A percentile compares a stretch with the other conserved stretches of the same genome.
phyloP scores from a whole-genome alignment of 768 basidiomycete species.

The Russula olivacea region DNA sequence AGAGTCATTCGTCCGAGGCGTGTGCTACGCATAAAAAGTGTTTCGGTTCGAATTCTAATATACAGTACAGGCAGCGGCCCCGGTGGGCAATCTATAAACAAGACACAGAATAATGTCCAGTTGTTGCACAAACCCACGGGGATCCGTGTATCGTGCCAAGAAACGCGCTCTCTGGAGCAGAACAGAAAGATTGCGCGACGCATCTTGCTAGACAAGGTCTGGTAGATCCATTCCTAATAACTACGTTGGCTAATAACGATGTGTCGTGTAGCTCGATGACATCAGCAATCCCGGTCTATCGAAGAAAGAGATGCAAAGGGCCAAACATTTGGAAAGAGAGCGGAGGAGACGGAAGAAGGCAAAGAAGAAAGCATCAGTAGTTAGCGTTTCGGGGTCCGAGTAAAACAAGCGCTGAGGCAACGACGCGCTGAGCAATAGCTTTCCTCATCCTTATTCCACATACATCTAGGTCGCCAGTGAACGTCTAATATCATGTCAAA shows the following conservation, averaged over 20 bases:
- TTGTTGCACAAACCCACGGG: slow-evolving; percentile 86
- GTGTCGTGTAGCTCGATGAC: slow-evolving; percentile 53
- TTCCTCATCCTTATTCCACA: not conserved
- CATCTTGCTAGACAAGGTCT: slow-evolving; percentile 65
- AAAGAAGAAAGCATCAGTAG: slow-evolving; percentile 27
- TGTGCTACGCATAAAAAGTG: slow-evolving; percentile 24
- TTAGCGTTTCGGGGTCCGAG: not conserved
- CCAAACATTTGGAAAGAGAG: slow-evolving; percentile 37
- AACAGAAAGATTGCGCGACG: slow-evolving; percentile 77
- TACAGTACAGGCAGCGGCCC: slow-evolving; percentile 68
- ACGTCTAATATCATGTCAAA: slow-evolving; percentile 15
- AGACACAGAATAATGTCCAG: slow-evolving; percentile 88
- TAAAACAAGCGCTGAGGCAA: not conserved
- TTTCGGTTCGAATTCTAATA: slow-evolving; percentile 13
- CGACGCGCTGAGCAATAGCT: not conserved
- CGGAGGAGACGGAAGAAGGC: slow-evolving; percentile 33
- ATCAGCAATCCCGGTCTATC: slow-evolving; percentile 52
- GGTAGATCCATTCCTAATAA: not conserved
- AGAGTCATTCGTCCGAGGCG: slow-evolving; percentile 83
- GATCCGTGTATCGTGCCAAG: slow-evolving; percentile 80
- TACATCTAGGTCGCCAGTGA: not conserved
- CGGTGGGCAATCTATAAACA: slow-evolving; percentile 96
- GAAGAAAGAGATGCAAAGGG: slow-evolving; percentile 32
- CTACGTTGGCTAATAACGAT: not conserved
- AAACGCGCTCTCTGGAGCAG: slow-evolving; percentile 74